These are phyloP conservation scores for Microsporum ferrugineum DNA, from an alignment of 2,329 filamentous ascomycete species.

Conservation along the genomic window DNA sequence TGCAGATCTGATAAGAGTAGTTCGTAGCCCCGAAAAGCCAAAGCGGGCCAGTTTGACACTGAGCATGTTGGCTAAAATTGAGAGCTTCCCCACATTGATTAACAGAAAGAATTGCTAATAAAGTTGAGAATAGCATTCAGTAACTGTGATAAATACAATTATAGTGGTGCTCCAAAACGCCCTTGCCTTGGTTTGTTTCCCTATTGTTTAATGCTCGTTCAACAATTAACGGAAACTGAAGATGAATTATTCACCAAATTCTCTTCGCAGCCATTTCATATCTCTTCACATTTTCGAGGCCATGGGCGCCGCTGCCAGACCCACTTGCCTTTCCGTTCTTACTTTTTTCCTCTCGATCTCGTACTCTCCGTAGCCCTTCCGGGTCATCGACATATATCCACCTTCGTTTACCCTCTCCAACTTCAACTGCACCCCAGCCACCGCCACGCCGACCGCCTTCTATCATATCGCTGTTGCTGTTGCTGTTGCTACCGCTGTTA, in stretches of 20 bases:
- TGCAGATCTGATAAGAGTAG: no score
- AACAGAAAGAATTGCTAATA: no score
- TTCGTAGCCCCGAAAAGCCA: no score
- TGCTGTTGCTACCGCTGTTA: constrained; percentile 35
- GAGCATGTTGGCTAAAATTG: no score
- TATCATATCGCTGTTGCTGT: constrained; percentile 45
- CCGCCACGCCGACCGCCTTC: constrained; percentile 66
- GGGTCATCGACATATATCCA: constrained; percentile 81
- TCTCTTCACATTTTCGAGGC: constrained; percentile 57
- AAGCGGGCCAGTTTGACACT: no score
- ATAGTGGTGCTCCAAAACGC: no score
- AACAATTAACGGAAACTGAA: background rate
- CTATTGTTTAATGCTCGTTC: background rate
- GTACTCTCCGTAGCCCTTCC: constrained; percentile 53
- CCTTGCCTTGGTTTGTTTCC: no score
- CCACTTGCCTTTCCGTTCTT: constrained; percentile 46
- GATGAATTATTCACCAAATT: constrained; percentile 64
- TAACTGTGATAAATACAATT: no score
- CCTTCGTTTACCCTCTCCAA: constrained; percentile 72
- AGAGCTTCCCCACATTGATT: no score
- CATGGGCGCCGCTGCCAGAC: constrained; percentile 44
- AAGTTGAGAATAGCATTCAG: no score
- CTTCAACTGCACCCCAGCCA: constrained; percentile 73
- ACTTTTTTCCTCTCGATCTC: constrained; percentile 52
- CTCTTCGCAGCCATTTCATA: constrained; percentile 96